These are phyloP conservation scores for Fusarium compactum DNA, from an alignment of 2,329 filamentous ascomycete genomes.

Conservation along the genomic window DNA sequence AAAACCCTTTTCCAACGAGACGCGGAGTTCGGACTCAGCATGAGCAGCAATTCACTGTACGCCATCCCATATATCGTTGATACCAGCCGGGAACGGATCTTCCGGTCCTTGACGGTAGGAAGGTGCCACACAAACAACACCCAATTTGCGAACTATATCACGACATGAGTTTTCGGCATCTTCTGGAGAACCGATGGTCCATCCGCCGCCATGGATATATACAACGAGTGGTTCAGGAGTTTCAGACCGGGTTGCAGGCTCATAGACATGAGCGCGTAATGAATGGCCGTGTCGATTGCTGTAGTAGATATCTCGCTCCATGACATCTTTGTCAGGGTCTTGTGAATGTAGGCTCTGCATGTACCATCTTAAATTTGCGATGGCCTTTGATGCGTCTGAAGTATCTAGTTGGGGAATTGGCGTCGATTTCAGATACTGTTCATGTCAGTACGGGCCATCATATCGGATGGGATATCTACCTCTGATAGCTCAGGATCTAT, in stretches of 20 bases:
- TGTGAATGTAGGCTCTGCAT: neutral
- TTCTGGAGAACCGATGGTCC: conserved; percentile 6
- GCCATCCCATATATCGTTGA: conserved; percentile 1
- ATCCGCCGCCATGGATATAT: conserved; percentile 3
- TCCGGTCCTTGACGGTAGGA: neutral
- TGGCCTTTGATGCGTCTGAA: neutral
- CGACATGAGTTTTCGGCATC: neutral
- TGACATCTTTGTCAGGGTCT: neutral
- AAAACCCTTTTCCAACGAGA: neutral
- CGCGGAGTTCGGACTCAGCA: neutral
- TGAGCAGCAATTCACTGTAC: neutral
- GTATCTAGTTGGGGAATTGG: neutral
- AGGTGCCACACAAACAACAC: neutral
- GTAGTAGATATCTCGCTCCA: conserved; percentile 1
- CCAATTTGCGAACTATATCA: neutral
- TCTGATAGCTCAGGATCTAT: neutral
- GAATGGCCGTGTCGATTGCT: neutral
- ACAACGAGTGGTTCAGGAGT: accelerated
- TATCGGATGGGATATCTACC: neutral
- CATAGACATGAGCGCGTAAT: neutral
- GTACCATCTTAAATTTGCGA: conserved; percentile 4
- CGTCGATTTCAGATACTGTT: neutral
- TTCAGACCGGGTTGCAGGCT: accelerated
- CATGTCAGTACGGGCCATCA: neutral
- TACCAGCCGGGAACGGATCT: conserved; percentile 1